Conservation (phyloP, 495 filamentous ascomycete species). For the Apiosordaria backusii region DNA sequence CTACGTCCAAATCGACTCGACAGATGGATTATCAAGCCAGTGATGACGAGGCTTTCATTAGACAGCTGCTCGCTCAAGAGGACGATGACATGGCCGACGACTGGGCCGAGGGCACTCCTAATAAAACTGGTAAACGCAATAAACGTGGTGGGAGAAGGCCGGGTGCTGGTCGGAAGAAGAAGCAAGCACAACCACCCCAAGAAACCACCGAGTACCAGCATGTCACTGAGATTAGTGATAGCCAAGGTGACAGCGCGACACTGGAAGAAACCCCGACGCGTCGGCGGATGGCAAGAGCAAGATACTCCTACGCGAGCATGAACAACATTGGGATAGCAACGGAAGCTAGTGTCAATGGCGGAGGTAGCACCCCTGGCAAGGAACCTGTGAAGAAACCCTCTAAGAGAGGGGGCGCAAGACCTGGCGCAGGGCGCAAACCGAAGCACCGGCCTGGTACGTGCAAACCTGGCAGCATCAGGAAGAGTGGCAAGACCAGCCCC, state of each 20-base stretch:
- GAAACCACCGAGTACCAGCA: slow-evolving; percentile 6
- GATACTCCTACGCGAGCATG: slow-evolving; percentile 10
- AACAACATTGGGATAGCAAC: too few relatives aligned
- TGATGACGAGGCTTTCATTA: slow-evolving; percentile 12
- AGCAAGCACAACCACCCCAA: slow-evolving; percentile 7
- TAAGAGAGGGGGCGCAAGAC: slow-evolving; percentile 33
- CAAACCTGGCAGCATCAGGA: slow-evolving; percentile 4
- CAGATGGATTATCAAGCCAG: slow-evolving; percentile 17
- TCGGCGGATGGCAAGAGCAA: background rate
- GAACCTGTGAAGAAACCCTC: slow-evolving; percentile 25
- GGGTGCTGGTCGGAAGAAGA: slow-evolving; percentile 33
- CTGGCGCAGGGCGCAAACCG: slow-evolving; percentile 34
- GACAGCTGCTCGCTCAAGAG: slow-evolving; percentile 1
- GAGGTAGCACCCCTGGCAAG: background rate
- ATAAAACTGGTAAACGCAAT: slow-evolving; percentile 16
- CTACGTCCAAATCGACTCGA: slow-evolving; percentile 20
- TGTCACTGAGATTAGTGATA: slow-evolving; percentile 24
- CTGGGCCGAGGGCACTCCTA: slow-evolving; percentile 11
- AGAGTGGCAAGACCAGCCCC: slow-evolving; percentile 6
- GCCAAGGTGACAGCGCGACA: slow-evolving; percentile 13
- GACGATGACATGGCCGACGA: slow-evolving; percentile 27
- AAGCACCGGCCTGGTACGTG: slow-evolving; percentile 17
- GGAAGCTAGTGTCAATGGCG: background rate
- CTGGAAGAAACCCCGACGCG: background rate
- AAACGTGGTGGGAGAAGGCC: slow-evolving; percentile 31